phyloP scores from a whole-genome alignment of 2,329 filamentous ascomycete genomes.

The Hymenoscyphus fructigenus region DNA sequence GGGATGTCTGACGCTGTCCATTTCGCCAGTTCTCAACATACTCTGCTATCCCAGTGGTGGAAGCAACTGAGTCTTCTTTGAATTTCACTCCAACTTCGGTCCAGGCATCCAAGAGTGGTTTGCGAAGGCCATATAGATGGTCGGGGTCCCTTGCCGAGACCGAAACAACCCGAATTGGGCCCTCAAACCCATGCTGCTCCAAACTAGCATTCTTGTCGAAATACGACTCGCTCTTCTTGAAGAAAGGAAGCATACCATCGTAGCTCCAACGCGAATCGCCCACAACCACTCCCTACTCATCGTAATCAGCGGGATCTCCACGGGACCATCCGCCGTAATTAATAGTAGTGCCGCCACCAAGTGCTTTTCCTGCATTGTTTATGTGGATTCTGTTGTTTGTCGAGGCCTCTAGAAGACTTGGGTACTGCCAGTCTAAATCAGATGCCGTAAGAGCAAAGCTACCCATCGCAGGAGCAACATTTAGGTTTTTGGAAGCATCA shows the following conservation, averaged over 20 bases:
- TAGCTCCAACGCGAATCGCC: constrained; percentile 35
- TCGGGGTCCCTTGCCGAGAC: background rate
- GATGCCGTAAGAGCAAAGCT: constrained; percentile 10
- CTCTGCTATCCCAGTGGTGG: background rate
- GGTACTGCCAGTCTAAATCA: constrained; percentile 38
- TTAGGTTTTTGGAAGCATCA: constrained; percentile 27
- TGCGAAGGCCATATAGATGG: background rate
- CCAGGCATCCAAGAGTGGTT: background rate
- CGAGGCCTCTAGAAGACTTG: constrained; percentile 35
- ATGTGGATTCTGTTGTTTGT: constrained; percentile 30
- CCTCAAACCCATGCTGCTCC: background rate
- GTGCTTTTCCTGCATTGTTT: constrained; percentile 40
- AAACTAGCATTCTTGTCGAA: background rate
- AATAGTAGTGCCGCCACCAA: constrained; percentile 43
- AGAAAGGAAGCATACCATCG: background rate
- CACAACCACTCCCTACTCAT: constrained; percentile 44
- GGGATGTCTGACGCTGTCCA: constrained; percentile 33
- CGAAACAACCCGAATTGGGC: background rate
- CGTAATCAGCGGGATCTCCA: constrained; percentile 45
- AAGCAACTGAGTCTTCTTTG: background rate
- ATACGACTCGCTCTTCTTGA: background rate
- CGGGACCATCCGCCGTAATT: constrained; percentile 46
- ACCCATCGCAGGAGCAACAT: constrained; percentile 4
- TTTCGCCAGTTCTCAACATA: background rate
- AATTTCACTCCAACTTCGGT: background rate